These are phyloP conservation scores for Cerioporus squamosus DNA, from an alignment of 1,284 basidiomycete species.

Conservation along the genomic window DNA sequence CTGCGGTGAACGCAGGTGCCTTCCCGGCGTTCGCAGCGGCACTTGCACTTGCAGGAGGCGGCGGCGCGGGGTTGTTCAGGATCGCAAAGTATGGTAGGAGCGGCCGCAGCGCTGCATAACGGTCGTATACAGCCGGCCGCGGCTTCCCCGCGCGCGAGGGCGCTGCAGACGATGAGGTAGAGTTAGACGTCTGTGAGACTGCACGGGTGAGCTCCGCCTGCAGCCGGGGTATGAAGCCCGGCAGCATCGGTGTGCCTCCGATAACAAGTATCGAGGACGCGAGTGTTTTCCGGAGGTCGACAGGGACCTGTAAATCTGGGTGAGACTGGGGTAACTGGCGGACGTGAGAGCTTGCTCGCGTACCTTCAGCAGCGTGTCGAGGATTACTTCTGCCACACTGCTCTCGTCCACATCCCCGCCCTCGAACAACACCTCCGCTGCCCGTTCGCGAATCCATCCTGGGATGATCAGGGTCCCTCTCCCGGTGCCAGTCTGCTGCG, in stretches of 20 bases:
- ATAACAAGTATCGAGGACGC: slow-evolving; percentile 82
- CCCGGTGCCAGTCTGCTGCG: slow-evolving; percentile 70
- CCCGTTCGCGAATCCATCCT: slow-evolving; percentile 93
- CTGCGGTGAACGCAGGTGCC: slow-evolving; percentile 85
- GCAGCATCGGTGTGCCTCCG: slow-evolving; percentile 91
- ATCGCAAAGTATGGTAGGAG: slow-evolving; percentile 77
- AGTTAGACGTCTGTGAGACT: slow-evolving; percentile 49
- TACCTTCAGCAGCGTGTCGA: slow-evolving; percentile 82
- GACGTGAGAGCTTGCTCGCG: slow-evolving; percentile 1
- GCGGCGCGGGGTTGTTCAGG: slow-evolving; percentile 79
- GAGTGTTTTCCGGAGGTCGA: slow-evolving; percentile 85
- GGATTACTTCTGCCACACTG: slow-evolving; percentile 80
- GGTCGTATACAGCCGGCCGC: slow-evolving; percentile 61
- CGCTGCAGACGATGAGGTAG: slow-evolving; percentile 35
- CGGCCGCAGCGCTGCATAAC: slow-evolving; percentile 72
- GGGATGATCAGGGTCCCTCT: slow-evolving; percentile 85
- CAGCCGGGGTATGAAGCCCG: slow-evolving; percentile 89
- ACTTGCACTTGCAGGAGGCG: slow-evolving; percentile 36
- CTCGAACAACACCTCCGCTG: slow-evolving; percentile 90
- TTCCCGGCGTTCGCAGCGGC: slow-evolving; percentile 66
- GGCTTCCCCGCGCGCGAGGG: slow-evolving; percentile 39
- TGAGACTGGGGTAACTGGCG: too few relatives aligned
- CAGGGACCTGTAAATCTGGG: slow-evolving; percentile 64
- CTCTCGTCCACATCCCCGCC: slow-evolving; percentile 86
- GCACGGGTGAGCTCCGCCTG: slow-evolving; percentile 73